phyloP scores from a whole-genome alignment of 2,329 filamentous ascomycete genomes.

The Cercospora zeae-maydis region DNA sequence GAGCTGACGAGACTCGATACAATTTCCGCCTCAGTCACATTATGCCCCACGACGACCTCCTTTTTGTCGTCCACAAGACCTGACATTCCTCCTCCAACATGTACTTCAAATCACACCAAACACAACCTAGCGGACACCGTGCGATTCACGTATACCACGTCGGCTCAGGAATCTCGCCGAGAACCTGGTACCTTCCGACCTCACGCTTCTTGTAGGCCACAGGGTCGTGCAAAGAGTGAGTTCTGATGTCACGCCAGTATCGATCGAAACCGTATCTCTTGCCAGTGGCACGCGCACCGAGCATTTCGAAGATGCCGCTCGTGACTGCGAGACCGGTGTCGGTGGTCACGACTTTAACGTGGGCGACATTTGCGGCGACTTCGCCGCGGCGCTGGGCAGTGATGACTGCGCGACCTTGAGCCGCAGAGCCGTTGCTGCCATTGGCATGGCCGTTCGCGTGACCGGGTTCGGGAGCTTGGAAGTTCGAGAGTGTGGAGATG shows the following conservation, averaged over 20 bases:
- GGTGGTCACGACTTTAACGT: slow-evolving; percentile 60
- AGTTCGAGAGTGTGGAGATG: slow-evolving; percentile 21
- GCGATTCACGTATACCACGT: slow-evolving; percentile 19
- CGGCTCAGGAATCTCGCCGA: slow-evolving; percentile 38
- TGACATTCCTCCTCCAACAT: slow-evolving; percentile 1
- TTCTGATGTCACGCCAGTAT: slow-evolving; percentile 65
- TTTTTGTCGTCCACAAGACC: neutral
- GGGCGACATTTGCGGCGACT: slow-evolving; percentile 60
- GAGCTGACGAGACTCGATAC: neutral
- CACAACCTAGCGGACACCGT: slow-evolving; percentile 6
- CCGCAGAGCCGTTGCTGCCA: slow-evolving; percentile 19
- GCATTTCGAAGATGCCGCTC: slow-evolving; percentile 61
- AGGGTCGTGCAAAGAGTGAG: slow-evolving; percentile 64
- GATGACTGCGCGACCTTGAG: slow-evolving; percentile 40
- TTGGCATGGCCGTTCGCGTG: slow-evolving; percentile 21
- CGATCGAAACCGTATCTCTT: slow-evolving; percentile 59
- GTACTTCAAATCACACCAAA: slow-evolving; percentile 4
- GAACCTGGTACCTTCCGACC: slow-evolving; percentile 55
- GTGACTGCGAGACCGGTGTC: slow-evolving; percentile 59
- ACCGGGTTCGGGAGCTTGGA: slow-evolving; percentile 17
- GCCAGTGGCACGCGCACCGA: slow-evolving; percentile 57
- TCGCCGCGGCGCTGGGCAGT: slow-evolving; percentile 56
- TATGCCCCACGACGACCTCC: neutral
- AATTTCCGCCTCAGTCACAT: neutral
- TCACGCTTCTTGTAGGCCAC: slow-evolving; percentile 65